Conservation (phyloP, 441 rosid species). For the Adansonia rubrostipa region DNA sequence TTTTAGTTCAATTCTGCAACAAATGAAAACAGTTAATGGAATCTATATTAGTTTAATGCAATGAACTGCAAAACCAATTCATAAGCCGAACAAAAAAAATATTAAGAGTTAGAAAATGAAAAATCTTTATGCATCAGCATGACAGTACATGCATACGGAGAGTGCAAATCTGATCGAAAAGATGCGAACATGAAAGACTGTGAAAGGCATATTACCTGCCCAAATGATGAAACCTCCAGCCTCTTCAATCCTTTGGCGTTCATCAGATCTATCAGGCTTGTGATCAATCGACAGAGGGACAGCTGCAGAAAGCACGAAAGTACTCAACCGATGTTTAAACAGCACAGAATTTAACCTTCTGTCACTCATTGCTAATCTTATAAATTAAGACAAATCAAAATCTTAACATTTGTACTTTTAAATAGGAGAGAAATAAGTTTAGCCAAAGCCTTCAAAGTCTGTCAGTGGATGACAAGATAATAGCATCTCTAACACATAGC, state of each 20-base stretch:
- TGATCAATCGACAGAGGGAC: conserved; percentile 78
- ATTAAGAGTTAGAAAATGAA: not conserved
- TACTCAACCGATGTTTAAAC: not conserved
- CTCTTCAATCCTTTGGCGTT: conserved; percentile 80
- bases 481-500: not conserved
- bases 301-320: conserved; percentile 50
- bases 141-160: not conserved
- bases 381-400: not conserved
- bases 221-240: conserved; percentile 89
- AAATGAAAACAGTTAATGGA: not conserved
- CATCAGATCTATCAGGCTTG: conserved; percentile 89
- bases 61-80: not conserved
- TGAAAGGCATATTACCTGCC: conserved; percentile 59
- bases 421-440: not conserved
- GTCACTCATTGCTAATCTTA: not conserved
- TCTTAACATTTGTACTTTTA: not conserved
- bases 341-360: not conserved
- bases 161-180: conserved; percentile 1
- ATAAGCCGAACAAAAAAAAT: not conserved
- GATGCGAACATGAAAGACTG: not conserved
- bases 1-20: conserved; percentile 1
- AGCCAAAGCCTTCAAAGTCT: not conserved
- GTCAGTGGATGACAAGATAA: not conserved
- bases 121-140: not conserved
- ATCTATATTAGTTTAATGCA: not conserved